Conservation (phyloP, 2,329 filamentous ascomycete genomes). For the Cadophora malorum region DNA sequence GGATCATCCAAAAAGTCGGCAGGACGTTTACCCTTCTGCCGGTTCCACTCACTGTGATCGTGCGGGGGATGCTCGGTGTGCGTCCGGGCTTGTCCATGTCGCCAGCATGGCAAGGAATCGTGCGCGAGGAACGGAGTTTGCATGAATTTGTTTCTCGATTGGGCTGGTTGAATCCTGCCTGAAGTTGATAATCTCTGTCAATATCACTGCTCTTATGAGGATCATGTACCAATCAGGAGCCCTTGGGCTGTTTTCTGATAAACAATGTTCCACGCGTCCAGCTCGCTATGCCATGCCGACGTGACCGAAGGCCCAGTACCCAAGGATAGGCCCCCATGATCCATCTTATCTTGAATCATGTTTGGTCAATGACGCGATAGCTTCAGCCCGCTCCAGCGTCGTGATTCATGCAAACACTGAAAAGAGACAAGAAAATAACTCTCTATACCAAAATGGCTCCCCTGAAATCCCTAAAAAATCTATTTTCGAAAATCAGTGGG, state of each 20-base stretch:
- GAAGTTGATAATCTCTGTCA: constrained; percentile 37
- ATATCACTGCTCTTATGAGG: constrained; percentile 40
- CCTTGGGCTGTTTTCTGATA: constrained; percentile 30
- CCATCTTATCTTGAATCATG: constrained; percentile 35
- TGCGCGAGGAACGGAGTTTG: constrained; percentile 22
- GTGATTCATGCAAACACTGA: constrained; percentile 37
- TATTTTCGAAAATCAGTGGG: constrained; percentile 22
- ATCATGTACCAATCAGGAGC: constrained; percentile 35
- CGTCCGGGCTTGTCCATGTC: constrained; percentile 24
- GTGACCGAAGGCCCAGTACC: constrained; percentile 21
- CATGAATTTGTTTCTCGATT: constrained; percentile 39
- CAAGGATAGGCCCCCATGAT: constrained; percentile 15
- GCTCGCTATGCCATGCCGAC: constrained; percentile 23
- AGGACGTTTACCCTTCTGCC: constrained; percentile 20
- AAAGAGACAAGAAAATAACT: constrained; percentile 24
- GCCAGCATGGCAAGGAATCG: neutral
- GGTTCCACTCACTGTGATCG: constrained; percentile 14
- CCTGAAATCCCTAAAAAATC: constrained; percentile 30
- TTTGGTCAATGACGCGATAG: constrained; percentile 37
- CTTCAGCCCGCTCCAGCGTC: constrained; percentile 24
- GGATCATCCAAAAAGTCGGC: constrained; percentile 19
- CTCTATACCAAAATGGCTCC: constrained; percentile 22
- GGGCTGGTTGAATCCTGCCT: constrained; percentile 31
- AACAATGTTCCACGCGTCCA: constrained; percentile 36
- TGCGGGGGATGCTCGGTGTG: constrained; percentile 26